Evolutionary conservation across 495 filamentous ascomycete species (phyloP).

Genomic region (Thozetella sp.): DNA sequence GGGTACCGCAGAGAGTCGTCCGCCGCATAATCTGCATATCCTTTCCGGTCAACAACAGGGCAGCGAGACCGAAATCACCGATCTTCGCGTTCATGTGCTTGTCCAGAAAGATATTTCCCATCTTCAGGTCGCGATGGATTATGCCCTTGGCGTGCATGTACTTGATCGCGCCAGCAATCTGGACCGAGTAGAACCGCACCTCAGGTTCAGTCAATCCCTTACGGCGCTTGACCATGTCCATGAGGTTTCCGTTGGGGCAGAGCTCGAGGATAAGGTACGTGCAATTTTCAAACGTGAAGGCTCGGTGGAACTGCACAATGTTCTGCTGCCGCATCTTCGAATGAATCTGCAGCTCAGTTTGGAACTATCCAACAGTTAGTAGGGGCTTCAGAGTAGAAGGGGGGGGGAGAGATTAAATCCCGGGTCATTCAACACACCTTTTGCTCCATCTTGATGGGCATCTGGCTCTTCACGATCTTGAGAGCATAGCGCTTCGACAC

Average conservation of each 20-base stretch:
- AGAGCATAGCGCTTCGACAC: conserved; percentile 73
- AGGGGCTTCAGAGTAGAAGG: not conserved
- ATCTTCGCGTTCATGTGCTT: conserved; percentile 96
- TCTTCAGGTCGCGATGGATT: conserved; percentile 96
- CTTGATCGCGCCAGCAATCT: conserved; percentile 94
- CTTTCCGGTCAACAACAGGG: conserved; percentile 81
- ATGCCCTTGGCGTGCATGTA: conserved; percentile 95
- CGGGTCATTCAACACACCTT: too few species aligned
- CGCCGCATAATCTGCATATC: conserved; percentile 76
- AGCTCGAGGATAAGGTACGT: conserved; percentile 95
- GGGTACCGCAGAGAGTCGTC: conserved; percentile 93
- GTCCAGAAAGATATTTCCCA: conserved; percentile 97
- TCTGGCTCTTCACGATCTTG: conserved; percentile 89
- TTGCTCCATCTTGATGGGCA: conserved; percentile 80
- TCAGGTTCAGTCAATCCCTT: conserved; percentile 88
- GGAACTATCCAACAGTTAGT: conserved; percentile 68
- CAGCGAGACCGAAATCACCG: conserved; percentile 97
- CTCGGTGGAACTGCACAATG: conserved; percentile 92
- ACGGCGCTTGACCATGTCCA: conserved; percentile 94
- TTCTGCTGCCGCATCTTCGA: conserved; percentile 94
- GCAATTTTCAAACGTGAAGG: conserved; percentile 84
- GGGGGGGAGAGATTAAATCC: not conserved
- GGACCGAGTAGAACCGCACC: conserved; percentile 86
- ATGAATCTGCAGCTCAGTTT: conserved; percentile 96
- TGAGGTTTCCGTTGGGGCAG: conserved; percentile 94